Base-by-base conservation (phyloP, 106 monocot species). In the Posidonia australis region DNA sequence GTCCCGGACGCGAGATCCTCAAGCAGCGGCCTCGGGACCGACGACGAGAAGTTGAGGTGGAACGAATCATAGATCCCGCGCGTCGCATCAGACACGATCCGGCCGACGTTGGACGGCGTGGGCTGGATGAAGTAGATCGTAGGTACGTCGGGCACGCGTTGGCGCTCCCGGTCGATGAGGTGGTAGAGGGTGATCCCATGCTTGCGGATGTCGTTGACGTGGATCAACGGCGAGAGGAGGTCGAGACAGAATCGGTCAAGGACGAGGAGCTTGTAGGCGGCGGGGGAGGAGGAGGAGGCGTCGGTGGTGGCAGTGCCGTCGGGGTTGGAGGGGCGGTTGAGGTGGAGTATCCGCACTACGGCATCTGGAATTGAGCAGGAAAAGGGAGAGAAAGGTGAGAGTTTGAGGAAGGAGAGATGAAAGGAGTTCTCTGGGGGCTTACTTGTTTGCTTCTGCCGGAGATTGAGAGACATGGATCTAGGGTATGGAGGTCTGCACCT, bases 31-130 rank as follows among this genome's bases (percentile, higher is more conserved):
- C 90, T 71, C 17, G 94, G 94, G 53, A 96, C 70, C 65, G 84
- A 96, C 42, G 94, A 90, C 17, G 94, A 90, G 74, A 96, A 87
- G 74, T 96, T 96, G 51, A 96, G 78, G 69, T 96, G 94, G 77
- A 86, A 79, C 32, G 82, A 80, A 29, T 84, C 80, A 69, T 96
- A 96, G 55, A 96, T 70, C 19, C 54, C 68, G 32, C 64, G 57
- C 51, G 78, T 31, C 29, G 78, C 84, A 67, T 94, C 94, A 36
- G 76, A 63, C 23, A 84, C 76, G 74, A 90, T 72, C 14, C 81
- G 79, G 41, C 45, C 60, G 29, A 84, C 47, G 74, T 90, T 96
- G 22, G 31, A 64, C 2, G 77, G 74, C 0, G 86, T 77, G 16
- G 90, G 84, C 5, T 67, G 82, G 64, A 90, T 67, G 78, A 96